phyloP scores from a whole-genome alignment of 805 yeast species.

The Candida dendrica region DNA sequence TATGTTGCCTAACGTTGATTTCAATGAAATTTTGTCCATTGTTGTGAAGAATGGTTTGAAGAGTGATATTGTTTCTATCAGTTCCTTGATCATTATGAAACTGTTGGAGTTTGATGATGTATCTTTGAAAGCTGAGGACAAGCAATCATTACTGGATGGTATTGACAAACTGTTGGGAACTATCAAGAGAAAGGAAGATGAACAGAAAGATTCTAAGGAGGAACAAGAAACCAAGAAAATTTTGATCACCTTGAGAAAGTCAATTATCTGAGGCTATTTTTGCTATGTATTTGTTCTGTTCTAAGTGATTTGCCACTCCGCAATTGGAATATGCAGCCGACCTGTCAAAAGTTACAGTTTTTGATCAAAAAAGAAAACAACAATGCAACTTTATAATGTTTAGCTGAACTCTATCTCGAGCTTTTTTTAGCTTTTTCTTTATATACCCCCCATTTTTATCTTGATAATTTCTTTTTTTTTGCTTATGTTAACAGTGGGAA shows the following conservation, averaged over 20 bases:
- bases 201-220: constrained; percentile 21
- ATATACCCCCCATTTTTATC: too few relatives aligned
- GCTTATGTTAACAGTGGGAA: too few relatives aligned
- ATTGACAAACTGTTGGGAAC: constrained; percentile 19
- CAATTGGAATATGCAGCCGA: too few relatives aligned
- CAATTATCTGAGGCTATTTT: constrained; percentile 11
- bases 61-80: constrained; percentile 24
- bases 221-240: constrained; percentile 21
- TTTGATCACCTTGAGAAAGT: constrained; percentile 16
- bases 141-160: constrained; percentile 13
- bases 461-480: too few relatives aligned
- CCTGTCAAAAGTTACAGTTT: too few relatives aligned
- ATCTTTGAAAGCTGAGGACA: constrained; percentile 10
- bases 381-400: too few relatives aligned
- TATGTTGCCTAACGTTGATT: constrained; percentile 20
- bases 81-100: constrained; percentile 20
- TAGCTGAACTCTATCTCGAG: too few relatives aligned
- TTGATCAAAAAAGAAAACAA: too few relatives aligned
- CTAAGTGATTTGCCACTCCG: too few relatives aligned
- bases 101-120: constrained; percentile 21
- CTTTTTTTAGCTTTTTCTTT: too few relatives aligned
- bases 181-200: constrained; percentile 22
- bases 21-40: constrained; percentile 25
- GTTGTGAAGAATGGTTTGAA: constrained; percentile 32
- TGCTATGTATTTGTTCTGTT: too few relatives aligned